Conservation (phyloP, 2,329 filamentous ascomycete species). For the Aschersonia sp. region DNA sequence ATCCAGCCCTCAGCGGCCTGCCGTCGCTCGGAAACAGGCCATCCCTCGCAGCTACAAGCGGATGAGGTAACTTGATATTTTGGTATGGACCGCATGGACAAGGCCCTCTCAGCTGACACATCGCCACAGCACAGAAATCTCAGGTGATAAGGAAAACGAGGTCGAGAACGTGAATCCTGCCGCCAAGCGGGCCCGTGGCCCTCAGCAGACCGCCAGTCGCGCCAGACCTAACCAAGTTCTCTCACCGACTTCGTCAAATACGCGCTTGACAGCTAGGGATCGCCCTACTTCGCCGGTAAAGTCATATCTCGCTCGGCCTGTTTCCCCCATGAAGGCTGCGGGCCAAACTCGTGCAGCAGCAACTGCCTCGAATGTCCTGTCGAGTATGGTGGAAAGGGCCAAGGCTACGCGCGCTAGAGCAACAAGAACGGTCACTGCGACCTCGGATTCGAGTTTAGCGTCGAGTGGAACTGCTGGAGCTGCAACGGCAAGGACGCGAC, state of each 20-base stretch:
- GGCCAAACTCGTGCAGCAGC: conserved; percentile 19
- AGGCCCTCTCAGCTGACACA: conserved; percentile 5
- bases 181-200: conserved; percentile 48
- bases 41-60: conserved; percentile 27
- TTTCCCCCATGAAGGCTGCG: conserved; percentile 45
- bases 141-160: conserved; percentile 67
- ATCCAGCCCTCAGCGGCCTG: conserved; percentile 20
- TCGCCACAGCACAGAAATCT: conserved; percentile 43
- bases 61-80: conserved; percentile 26
- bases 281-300: conserved; percentile 38
- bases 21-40: conserved; percentile 8
- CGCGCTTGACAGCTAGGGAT: conserved; percentile 41
- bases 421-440: conserved; percentile 28
- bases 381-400: conserved; percentile 45
- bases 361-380: conserved; percentile 30
- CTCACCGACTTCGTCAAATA: conserved; percentile 73
- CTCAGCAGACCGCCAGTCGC: conserved; percentile 23
- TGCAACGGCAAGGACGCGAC: conserved; percentile 9
- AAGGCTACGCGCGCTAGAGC: conserved; percentile 37
- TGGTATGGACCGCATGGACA: background rate
- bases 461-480: conserved; percentile 21
- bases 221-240: conserved; percentile 45
- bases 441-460: conserved; percentile 28
- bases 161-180: conserved; percentile 43
- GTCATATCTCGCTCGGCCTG: conserved; percentile 40